Evolutionary conservation across 1,284 basidiomycete species (phyloP).

Genomic region (Clitocybe nebularis): DNA sequence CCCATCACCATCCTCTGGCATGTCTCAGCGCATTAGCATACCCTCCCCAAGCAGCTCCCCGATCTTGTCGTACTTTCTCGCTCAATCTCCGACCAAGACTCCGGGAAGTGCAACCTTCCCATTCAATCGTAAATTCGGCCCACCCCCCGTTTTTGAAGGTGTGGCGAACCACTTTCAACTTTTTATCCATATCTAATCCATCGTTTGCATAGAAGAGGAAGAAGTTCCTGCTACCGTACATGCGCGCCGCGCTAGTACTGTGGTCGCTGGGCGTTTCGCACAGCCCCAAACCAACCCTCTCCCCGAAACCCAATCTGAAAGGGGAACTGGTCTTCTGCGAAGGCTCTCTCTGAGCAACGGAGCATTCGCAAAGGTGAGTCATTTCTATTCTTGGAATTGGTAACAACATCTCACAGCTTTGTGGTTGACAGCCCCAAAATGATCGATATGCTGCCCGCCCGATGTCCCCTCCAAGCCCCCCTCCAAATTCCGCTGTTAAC

Average conservation of each 20-base stretch:
- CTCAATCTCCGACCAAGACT: constrained; percentile 53
- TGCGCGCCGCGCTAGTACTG: constrained; percentile 46
- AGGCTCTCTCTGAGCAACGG: constrained; percentile 64
- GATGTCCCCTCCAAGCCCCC: constrained; percentile 37
- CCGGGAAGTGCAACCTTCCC: constrained; percentile 49
- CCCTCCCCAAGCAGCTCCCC: constrained; percentile 60
- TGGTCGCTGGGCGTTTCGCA: constrained; percentile 44
- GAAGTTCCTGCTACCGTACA: constrained; percentile 42
- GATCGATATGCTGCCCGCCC: constrained; percentile 18
- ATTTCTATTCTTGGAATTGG: constrained; percentile 5
- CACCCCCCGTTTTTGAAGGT: constrained; percentile 63
- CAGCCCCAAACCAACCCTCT: constrained; percentile 33
- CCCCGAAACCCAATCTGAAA: constrained; percentile 49
- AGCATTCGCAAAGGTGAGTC: constrained; percentile 51
- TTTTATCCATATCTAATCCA: not conserved
- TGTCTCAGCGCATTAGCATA: constrained; percentile 40
- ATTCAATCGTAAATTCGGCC: constrained; percentile 50
- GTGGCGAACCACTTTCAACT: constrained; percentile 10
- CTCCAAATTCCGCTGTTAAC: constrained; percentile 41
- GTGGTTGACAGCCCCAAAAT: constrained; percentile 19
- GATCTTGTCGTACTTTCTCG: constrained; percentile 64
- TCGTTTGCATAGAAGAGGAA: constrained; percentile 28
- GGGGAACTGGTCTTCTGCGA: constrained; percentile 64
- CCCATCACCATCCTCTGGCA: constrained; percentile 34
- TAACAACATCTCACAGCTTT: not conserved